Percentiles rank a stretch among this genome's conserved stretches.
Evolutionary conservation across 2,329 filamentous ascomycete genomes (phyloP).

Genomic region (Colletotrichum sublineola): DNA sequence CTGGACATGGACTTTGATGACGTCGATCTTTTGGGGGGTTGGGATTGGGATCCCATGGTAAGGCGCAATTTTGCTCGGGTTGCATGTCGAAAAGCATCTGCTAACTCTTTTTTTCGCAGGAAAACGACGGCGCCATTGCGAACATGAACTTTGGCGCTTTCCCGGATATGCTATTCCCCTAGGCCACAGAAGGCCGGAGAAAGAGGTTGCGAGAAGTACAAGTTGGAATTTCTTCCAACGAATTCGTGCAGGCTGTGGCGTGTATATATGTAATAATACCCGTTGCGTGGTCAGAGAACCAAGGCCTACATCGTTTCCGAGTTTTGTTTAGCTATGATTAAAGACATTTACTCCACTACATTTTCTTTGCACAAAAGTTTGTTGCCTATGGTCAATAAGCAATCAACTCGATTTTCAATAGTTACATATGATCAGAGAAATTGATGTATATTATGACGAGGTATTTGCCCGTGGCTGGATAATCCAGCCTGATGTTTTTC

Average conservation of each 20-base stretch:
- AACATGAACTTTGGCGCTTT: conserved; percentile 18
- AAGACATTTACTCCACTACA: neutral
- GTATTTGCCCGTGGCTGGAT: too few relatives aligned
- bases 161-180: conserved; percentile 19
- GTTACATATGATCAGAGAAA: neutral
- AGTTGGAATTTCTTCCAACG: too few relatives aligned
- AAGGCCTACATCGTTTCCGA: neutral
- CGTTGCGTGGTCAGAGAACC: neutral
- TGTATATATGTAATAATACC: neutral
- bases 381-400: too few relatives aligned
- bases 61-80: conserved; percentile 45
- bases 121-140: conserved; percentile 22
- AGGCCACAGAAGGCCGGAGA: neutral
- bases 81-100: conserved; percentile 29
- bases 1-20: conserved; percentile 38
- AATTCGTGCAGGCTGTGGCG: too few relatives aligned
- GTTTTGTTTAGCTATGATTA: neutral
- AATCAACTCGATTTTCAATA: neutral
- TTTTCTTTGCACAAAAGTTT: neutral
- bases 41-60: conserved; percentile 51
- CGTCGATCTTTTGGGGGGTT: conserved; percentile 46
- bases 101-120: conserved; percentile 42
- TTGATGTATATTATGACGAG: neutral
- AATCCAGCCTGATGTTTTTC: neutral
- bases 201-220: neutral